These are phyloP conservation scores for Sporothrix mexicana DNA, from an alignment of 2,329 filamentous ascomycete species.

Conservation along the genomic window DNA sequence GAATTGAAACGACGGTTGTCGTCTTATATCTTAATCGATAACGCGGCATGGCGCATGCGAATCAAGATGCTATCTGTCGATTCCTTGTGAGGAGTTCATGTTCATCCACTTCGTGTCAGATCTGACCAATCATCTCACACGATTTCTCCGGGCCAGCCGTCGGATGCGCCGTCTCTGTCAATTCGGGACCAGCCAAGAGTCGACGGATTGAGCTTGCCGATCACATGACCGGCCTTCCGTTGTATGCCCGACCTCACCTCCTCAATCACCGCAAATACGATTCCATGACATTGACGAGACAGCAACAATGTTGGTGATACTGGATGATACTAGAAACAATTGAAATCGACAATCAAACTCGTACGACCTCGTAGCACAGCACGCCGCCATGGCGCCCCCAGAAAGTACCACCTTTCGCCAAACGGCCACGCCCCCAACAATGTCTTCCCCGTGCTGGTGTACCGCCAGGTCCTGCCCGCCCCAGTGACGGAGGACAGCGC, in stretches of 20 bases:
- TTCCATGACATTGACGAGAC: no score
- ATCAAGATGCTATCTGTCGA: not conserved
- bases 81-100: not conserved
- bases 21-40: no score
- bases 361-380: no score
- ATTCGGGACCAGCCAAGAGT: not conserved
- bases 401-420: not conserved
- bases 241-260: not conserved
- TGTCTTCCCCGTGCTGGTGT: not conserved
- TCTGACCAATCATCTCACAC: not conserved
- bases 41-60: no score
- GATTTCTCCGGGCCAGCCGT: not conserved
- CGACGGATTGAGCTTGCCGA: not conserved
- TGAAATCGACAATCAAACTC: no score
- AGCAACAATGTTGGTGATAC: no score
- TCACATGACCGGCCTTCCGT: not conserved
- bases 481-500: not conserved
- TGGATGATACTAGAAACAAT: no score
- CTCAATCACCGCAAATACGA: not conserved
- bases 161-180: not conserved
- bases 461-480: not conserved
- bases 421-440: slow-evolving; percentile 12
- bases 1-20: no score
- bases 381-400: not conserved
- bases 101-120: not conserved